Evolutionary conservation across 208 protist genomes (phyloP).

Genomic region (Acanthamoeba healyi): DNA sequence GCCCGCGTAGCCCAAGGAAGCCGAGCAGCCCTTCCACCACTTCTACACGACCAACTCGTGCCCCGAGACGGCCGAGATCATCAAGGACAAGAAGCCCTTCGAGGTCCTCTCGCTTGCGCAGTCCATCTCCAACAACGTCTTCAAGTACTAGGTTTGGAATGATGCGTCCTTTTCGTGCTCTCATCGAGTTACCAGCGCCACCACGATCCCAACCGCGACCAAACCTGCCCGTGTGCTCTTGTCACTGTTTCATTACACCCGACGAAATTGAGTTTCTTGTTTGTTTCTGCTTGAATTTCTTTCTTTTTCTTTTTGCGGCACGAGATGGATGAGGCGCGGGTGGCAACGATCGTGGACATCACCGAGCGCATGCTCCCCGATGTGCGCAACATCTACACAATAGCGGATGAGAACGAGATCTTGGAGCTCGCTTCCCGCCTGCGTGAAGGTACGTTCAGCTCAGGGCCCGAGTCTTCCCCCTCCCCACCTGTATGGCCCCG

Average conservation of each 20-base stretch:
- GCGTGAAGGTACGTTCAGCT: conserved; percentile 3
- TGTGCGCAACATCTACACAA: not conserved
- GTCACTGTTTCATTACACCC: no score
- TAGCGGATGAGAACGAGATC: not conserved
- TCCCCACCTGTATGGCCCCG: not conserved
- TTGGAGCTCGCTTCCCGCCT: not conserved
- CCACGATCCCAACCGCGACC: no score
- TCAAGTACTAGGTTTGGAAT: not conserved
- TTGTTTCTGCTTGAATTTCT: not conserved
- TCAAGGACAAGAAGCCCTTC: conserved; percentile 76
- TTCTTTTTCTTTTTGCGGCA: not conserved
- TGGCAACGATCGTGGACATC: not conserved
- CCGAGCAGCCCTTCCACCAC: conserved; percentile 53
- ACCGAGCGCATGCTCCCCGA: conserved; percentile 26
- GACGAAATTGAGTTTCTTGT: not conserved
- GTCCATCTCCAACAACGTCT: conserved; percentile 42
- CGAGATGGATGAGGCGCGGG: not conserved
- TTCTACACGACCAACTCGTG: conserved; percentile 82
- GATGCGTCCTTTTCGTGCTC: not conserved
- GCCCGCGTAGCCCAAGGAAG: not conserved
- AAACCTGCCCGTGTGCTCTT: no score
- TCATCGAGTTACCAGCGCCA: not conserved
- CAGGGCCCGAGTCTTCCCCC: no score
- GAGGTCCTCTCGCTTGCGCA: conserved; percentile 74
- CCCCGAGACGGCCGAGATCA: not conserved